Conservation (phyloP, 2,329 filamentous ascomycete species). For the Sodiomyces alkalinus region DNA sequence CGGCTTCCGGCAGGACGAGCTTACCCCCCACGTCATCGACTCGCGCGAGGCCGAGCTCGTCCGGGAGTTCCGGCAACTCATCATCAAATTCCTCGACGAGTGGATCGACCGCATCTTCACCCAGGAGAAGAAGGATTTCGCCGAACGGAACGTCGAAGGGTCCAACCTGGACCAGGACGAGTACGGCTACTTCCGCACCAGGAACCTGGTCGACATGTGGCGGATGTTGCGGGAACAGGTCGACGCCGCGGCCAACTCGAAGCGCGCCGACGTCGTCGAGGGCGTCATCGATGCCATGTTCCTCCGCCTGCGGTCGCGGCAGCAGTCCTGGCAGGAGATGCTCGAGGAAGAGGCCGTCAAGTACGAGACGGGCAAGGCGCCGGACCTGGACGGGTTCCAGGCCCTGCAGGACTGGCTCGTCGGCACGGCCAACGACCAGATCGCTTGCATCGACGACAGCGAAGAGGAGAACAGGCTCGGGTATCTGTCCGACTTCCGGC, state of each 20-base stretch:
- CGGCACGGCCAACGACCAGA: conserved; percentile 94
- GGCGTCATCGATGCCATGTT: conserved; percentile 96
- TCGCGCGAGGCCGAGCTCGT: conserved; percentile 81
- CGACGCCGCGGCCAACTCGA: conserved; percentile 67
- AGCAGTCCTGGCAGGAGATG: conserved; percentile 75
- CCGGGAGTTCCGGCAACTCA: conserved; percentile 84
- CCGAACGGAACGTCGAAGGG: conserved; percentile 57
- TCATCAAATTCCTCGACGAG: conserved; percentile 88
- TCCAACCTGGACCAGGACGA: conserved; percentile 72
- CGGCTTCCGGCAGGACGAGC: conserved; percentile 60
- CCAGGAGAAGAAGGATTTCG: conserved; percentile 69
- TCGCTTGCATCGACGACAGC: conserved; percentile 91
- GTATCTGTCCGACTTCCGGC: conserved; percentile 75
- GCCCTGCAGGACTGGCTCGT: conserved; percentile 90
- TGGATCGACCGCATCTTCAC: conserved; percentile 91
- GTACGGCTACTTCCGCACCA: conserved; percentile 82
- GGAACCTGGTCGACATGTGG: conserved; percentile 89
- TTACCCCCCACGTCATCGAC: conserved; percentile 77
- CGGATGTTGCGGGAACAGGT: conserved; percentile 93
- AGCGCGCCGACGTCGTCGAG: conserved; percentile 80
- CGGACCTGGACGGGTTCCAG: conserved; percentile 54
- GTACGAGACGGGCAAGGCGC: conserved; percentile 43
- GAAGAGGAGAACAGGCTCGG: conserved; percentile 59
- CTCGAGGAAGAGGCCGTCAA: conserved; percentile 71
- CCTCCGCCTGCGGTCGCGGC: conserved; percentile 64